These are phyloP conservation scores for Schizosaccharomyces versatilis DNA, from an alignment of 1,139 yeast genomes.

Conservation along the genomic window DNA sequence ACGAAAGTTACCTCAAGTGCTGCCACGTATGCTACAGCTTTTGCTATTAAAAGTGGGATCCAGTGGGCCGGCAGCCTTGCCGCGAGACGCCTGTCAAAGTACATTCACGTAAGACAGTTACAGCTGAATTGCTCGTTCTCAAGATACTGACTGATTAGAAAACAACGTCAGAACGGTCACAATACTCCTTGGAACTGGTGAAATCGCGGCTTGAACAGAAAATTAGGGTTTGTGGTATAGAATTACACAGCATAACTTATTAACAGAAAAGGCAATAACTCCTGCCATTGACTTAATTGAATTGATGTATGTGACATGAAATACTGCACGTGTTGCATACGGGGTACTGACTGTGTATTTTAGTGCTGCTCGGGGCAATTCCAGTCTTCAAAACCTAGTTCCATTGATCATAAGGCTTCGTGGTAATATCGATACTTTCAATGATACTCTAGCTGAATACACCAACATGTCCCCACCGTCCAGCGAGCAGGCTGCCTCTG, in stretches of 20 bases:
- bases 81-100: conserved; percentile 9
- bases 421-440: conserved; percentile 38
- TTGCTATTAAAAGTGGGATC: conserved; percentile 11
- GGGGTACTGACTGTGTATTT: background rate
- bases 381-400: conserved; percentile 37
- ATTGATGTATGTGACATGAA: conserved; percentile 15
- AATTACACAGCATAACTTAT: too few relatives aligned
- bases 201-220: conserved; percentile 10
- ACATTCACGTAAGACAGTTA: conserved; percentile 3
- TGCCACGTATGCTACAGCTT: conserved; percentile 11
- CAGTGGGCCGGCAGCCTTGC: conserved; percentile 11
- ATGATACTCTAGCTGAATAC: conserved; percentile 25
- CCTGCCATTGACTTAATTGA: conserved; percentile 52
- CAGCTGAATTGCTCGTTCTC: background rate
- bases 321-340: background rate
- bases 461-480: conserved; percentile 9
- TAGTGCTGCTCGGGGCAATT: conserved; percentile 51
- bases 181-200: conserved; percentile 6
- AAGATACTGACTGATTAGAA: background rate
- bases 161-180: conserved; percentile 6
- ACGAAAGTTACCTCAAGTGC: conserved; percentile 4
- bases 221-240: conserved; percentile 17
- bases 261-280: conserved; percentile 20
- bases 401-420: conserved; percentile 36
- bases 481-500: conserved; percentile 7